Evolutionary conservation across 1,284 basidiomycete species (phyloP).

Genomic region (Caloboletus firmus): DNA sequence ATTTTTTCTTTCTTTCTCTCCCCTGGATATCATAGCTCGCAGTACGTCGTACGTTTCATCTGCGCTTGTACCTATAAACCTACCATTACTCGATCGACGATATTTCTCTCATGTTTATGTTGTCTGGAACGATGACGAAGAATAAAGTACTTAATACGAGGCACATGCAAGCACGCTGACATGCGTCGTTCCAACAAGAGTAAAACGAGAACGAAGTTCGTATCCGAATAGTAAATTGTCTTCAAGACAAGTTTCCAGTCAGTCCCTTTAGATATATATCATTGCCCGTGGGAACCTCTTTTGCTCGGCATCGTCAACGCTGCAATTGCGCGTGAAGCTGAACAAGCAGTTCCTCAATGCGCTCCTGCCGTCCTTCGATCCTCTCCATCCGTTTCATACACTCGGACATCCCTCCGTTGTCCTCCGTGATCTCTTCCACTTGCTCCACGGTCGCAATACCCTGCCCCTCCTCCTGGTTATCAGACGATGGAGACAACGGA

Average conservation of each 20-base stretch:
- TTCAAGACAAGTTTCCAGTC: background rate
- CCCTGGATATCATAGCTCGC: slow-evolving; percentile 9
- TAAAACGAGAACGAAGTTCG: background rate
- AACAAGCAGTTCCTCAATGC: slow-evolving; percentile 61
- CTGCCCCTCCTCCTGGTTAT: slow-evolving; percentile 20
- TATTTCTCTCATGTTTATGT: background rate
- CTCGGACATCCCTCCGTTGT: slow-evolving; percentile 24
- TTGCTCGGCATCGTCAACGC: slow-evolving; percentile 3
- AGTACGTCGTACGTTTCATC: slow-evolving; percentile 1
- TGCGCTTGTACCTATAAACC: slow-evolving; percentile 20
- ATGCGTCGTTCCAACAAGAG: background rate
- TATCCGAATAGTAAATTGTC: background rate
- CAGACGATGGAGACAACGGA: slow-evolving; percentile 37
- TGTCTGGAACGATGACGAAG: slow-evolving; percentile 1
- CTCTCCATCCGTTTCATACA: slow-evolving; percentile 48
- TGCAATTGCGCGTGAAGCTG: slow-evolving; percentile 23
- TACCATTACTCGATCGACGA: slow-evolving; percentile 6
- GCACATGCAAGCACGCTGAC: background rate
- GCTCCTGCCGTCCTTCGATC: slow-evolving; percentile 62
- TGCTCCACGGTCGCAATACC: slow-evolving; percentile 43
- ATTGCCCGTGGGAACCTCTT: background rate
- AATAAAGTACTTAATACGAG: slow-evolving; percentile 1
- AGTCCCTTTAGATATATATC: background rate
- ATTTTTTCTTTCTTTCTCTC: background rate
- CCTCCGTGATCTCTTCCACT: slow-evolving; percentile 39